These are phyloP conservation scores for Cubamyces sp. DNA, from an alignment of 768 basidiomycete species.

Conservation along the genomic window DNA sequence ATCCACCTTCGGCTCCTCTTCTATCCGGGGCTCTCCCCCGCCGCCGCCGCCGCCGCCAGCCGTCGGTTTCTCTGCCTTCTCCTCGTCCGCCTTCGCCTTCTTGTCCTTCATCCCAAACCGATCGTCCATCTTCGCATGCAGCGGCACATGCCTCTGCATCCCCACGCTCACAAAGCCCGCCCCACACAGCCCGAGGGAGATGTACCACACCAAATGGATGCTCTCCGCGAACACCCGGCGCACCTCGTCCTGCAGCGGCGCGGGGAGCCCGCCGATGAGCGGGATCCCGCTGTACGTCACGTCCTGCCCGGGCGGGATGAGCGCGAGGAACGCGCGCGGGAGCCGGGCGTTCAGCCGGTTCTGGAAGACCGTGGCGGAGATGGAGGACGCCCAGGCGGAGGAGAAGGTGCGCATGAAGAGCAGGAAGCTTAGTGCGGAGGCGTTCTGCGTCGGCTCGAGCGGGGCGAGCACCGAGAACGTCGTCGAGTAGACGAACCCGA, in stretches of 20 bases:
- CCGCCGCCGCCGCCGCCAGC: too few species aligned
- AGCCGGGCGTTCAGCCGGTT: conserved; percentile 41
- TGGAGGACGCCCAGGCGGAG: conserved; percentile 40
- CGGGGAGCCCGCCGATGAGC: conserved; percentile 29
- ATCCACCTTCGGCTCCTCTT: too few species aligned
- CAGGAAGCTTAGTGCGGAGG: conserved; percentile 40
- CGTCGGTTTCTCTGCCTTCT: too few species aligned
- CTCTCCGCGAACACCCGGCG: conserved; percentile 38
- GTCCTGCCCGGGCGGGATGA: conserved; percentile 33
- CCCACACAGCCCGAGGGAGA: conserved; percentile 35
- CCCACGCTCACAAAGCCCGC: conserved; percentile 34
- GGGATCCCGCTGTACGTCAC: conserved; percentile 38
- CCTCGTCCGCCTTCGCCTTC: not conserved
- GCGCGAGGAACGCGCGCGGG: conserved; percentile 34
- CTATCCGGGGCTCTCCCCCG: too few species aligned
- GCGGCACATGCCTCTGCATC: conserved; percentile 33
- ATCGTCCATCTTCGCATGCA: conserved; percentile 37
- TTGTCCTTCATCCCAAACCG: conserved; percentile 19
- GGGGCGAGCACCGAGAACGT: conserved; percentile 26
- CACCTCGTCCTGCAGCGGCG: conserved; percentile 32
- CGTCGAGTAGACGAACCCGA: conserved; percentile 32
- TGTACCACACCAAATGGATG: conserved; percentile 38
- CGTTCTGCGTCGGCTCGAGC: conserved; percentile 37
- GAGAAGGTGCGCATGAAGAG: conserved; percentile 33
- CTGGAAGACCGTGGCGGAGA: conserved; percentile 42